Conservation (phyloP, 306 rosid genomes). For the Sechiopsis laciniata region DNA sequence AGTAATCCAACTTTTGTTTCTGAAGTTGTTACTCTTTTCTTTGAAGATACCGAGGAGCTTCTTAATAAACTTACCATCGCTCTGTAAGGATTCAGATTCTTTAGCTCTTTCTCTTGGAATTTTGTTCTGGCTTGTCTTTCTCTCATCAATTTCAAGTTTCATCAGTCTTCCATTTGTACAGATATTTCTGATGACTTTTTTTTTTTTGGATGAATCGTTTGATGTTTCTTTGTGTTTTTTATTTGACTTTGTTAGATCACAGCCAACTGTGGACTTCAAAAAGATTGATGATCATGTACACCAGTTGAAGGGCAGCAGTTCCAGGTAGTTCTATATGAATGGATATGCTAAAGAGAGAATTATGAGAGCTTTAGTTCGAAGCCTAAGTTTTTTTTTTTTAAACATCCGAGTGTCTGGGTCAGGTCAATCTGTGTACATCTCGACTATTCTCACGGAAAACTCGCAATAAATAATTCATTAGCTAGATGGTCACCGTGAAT, state of each 20-base stretch:
- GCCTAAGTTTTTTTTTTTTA: too few species aligned
- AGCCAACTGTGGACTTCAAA: slow-evolving; percentile 66
- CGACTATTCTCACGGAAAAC: too few species aligned
- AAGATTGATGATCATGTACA: slow-evolving; percentile 90
- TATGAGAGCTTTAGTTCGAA: too few species aligned
- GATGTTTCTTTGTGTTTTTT: background rate
- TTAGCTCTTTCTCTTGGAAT: background rate
- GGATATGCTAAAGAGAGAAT: background rate
- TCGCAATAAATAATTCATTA: too few species aligned
- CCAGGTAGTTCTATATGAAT: slow-evolving; percentile 48
- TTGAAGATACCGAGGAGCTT: slow-evolving; percentile 93
- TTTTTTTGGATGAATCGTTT: background rate
- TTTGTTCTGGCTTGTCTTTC: background rate
- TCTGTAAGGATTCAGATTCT: slow-evolving; percentile 44
- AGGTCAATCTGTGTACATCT: too few species aligned
- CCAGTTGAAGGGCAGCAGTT: slow-evolving; percentile 96
- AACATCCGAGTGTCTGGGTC: too few species aligned
- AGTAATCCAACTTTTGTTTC: slow-evolving; percentile 88
- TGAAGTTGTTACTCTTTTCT: slow-evolving; percentile 91
- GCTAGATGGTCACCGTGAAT: too few species aligned
- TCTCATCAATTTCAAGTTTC: background rate
- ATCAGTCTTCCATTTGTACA: background rate
- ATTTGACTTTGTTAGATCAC: slow-evolving; percentile 46
- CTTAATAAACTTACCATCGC: slow-evolving; percentile 74
- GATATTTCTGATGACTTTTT: background rate